A percentile compares a stretch with the other conserved stretches of the same genome.
Evolutionary conservation across 2,329 filamentous ascomycete species (phyloP).

Genomic region (Fusarium sp.): DNA sequence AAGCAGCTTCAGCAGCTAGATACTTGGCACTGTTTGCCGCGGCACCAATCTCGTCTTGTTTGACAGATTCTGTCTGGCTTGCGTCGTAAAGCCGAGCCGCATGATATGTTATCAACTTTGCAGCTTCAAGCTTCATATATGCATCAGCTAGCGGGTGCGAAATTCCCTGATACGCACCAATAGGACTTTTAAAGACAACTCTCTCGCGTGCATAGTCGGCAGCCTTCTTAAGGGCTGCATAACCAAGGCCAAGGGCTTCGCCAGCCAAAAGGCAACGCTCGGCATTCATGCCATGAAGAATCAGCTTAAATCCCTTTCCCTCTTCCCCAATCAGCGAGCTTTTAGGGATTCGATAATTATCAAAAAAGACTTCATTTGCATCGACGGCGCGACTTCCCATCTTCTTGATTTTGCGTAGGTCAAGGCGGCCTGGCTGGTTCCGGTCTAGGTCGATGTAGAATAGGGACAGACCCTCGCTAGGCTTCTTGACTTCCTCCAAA

Average conservation of each 20-base stretch:
- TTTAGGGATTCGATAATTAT: conserved; percentile 75
- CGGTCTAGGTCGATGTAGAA: conserved; percentile 84
- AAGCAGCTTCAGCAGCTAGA: conserved; percentile 72
- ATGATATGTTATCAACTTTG: conserved; percentile 73
- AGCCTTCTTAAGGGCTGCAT: conserved; percentile 73
- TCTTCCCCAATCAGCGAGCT: conserved; percentile 76
- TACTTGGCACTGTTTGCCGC: conserved; percentile 79
- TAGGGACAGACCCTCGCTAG: conserved; percentile 80
- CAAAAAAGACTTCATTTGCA: conserved; percentile 90
- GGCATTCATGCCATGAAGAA: conserved; percentile 84
- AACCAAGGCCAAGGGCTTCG: conserved; percentile 83
- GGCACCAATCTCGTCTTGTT: conserved; percentile 68
- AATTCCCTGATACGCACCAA: conserved; percentile 74
- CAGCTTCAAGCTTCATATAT: conserved; percentile 73
- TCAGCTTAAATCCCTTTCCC: conserved; percentile 81
- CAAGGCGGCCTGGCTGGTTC: conserved; percentile 63
- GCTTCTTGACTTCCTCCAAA: conserved; percentile 72
- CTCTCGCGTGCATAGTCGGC: conserved; percentile 75
- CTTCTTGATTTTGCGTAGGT: conserved; percentile 80
- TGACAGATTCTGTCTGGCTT: conserved; percentile 63
- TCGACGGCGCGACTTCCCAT: conserved; percentile 88
- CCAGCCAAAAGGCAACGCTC: conserved; percentile 81
- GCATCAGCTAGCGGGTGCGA: conserved; percentile 73
- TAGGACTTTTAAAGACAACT: conserved; percentile 71
- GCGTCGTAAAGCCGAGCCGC: conserved; percentile 71